Base-by-base conservation (phyloP, 169 alveolate genomes). In the Babesia bovis region DNA sequence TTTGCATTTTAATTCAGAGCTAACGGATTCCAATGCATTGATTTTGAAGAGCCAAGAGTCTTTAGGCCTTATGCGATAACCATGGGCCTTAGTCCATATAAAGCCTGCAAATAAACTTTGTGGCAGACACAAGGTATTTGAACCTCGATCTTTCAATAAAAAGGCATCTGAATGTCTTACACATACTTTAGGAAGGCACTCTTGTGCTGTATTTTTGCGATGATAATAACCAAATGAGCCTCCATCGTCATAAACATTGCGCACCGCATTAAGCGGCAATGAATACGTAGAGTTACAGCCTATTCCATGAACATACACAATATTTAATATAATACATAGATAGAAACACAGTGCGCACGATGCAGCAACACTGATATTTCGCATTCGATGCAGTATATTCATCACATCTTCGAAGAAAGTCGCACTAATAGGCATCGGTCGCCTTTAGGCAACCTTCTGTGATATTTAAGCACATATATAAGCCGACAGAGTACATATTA, bases 311-410 rank as follows among this genome's bases (percentile, higher is more conserved):
- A 32, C 41, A 19, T 17, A 23, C 32, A 33, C 66, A 32, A 49
- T 49, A 35, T n/a, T 30, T 10, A 2, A 26, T 23, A 30, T 32
- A 49, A 35, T 41, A n/a, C 70, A 42, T 25, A 60, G 17, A 33
- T 28, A 28, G 73, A 63, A 28, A 45, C 73, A 45, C 7, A 32
- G 73, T 63, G 73, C 50, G 32, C 73, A 5, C 49, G 42, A 5
- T n/a, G 23, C 13, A 45, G 26, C 5, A 17, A 35, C 50, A 50
- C 15, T 15, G 13, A 28, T 10, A 4, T n/a, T 0, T 21, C 13
- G 35, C 23, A 26, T 4, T 10, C 21, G 41, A 45, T 30, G 60
- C 61, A 13, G 61, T 21, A 12, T 2, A 15, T 25, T 63, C 73
- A 63, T 63, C 49, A 2, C 73, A 63, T 63, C 35, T 63, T 63